Evolutionary conservation across 768 basidiomycete species (phyloP).

Genomic region (Russula sp.): DNA sequence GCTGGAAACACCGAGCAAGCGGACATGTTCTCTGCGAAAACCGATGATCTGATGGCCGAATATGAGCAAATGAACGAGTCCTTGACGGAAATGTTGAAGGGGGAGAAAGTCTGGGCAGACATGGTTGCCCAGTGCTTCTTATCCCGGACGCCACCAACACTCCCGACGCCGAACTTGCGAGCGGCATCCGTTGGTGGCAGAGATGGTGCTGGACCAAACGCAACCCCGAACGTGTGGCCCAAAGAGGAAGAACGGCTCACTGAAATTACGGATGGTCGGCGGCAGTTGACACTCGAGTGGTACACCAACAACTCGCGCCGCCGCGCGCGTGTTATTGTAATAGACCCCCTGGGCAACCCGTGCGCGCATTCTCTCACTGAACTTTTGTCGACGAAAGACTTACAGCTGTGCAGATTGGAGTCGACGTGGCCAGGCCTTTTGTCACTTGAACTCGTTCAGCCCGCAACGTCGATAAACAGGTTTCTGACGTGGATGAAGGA

Average conservation of each 20-base stretch:
- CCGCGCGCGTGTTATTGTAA: not conserved
- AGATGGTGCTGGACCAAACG: not conserved
- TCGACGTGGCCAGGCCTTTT: not conserved
- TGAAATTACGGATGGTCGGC: not conserved
- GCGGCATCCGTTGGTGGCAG: not conserved
- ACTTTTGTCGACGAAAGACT: not conserved
- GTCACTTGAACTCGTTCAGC: not conserved
- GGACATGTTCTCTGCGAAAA: not conserved
- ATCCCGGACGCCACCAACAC: not conserved
- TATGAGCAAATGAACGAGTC: not conserved
- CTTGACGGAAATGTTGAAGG: not conserved
- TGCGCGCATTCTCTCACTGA: not conserved
- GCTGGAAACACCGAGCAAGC: not conserved
- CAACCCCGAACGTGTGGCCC: not conserved
- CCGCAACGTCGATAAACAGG: not conserved
- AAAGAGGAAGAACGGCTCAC: not conserved
- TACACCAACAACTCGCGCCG: not conserved
- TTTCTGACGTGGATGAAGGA: conserved; percentile 6
- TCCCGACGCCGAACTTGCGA: not conserved
- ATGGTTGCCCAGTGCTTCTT: not conserved
- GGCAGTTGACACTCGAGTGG: not conserved
- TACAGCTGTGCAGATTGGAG: not conserved
- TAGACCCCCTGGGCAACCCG: not conserved
- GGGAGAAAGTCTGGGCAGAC: not conserved
- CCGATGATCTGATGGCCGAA: not conserved